Base-by-base conservation (phyloP, 305 asterid species). In the Rubia peregrina region DNA sequence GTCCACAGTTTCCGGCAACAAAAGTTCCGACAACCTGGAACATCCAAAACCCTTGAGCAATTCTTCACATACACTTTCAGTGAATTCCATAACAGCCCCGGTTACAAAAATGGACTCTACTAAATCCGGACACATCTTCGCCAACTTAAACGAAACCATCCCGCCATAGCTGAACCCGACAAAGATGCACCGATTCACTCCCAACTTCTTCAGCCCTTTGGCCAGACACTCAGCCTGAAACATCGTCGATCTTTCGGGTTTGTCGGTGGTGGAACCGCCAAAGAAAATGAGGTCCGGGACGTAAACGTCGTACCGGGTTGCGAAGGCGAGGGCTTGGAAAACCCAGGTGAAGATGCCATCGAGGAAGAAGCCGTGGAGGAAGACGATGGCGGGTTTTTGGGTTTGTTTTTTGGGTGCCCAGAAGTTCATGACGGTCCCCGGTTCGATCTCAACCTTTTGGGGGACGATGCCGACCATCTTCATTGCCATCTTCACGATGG, bases 111-210 rank as follows among this genome's bases (percentile, higher is more conserved):
- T 7, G 9, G 77, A 67, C 1, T 80, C 73, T 5, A 80, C 75
- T 72, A 80, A 46, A 0, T 67, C 68, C 12, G 83, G 79, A 0
- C 62, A 33, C 36, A 33, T 33, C 53, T 70, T 71, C 7, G 83
- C 83, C 71, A 79, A 30, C 69, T 79, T 73, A 63, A 79, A 76
- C 55, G 64, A 78, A 10, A 76, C 61, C 51, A 65, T 43, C 12
- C 80, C 80, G 42, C 83, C 83, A n/a, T 79, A 79, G 8, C 80
- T 79, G 1, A 76, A 10, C 16, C 83, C 80, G 13, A 79, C 80
- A 0, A 73, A 10, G 16, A 70, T 65, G 57, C 70, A 76, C 42
- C n/a, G 70, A 36, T 76, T 67, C n/a, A 80, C 83, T 46, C 83
- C 83, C 30, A 80, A 17, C 60, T 43, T 76, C 73, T 62, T 71